Evolutionary conservation across 2,329 filamentous ascomycete species (phyloP), one percentile per base, ranked within the genome.

Genomic region (Monosporascus cannonballus): DNA sequence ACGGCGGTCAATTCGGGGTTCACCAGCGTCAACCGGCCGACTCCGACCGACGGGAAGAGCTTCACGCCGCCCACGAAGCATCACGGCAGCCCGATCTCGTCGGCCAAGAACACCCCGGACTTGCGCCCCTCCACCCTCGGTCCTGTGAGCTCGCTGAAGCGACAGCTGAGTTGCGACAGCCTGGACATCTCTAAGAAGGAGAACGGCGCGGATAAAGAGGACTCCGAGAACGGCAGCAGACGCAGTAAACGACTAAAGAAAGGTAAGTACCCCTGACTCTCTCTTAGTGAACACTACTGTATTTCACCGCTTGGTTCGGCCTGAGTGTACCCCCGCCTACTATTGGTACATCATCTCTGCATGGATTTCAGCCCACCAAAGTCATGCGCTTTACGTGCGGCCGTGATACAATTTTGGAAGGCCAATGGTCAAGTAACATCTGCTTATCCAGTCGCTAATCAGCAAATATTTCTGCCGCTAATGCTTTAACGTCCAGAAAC

Each of bases 231-330:
- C 59, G 81, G 81, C 56, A 90, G 87, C 58, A 83, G 94, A 56
- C 85, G 93, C 53, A 96, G 92, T 71, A 99, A 99, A 74, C 85
- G 94, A 44, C 77, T 96, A 14, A 96, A 94, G 71, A 96, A 95
- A 78, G 86, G 85, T 87, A 77, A 65, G 79, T 70, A 45, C 8
- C 46, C 22, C 20, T 6, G 4, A 24, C 6, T 24, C 8, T 42
- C 20, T 20, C 14, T 22, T 42, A 8, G 39, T 42, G 8, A 42
- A 42, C 8, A 14, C 18, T 42, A 4, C 39, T 20, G 8, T 8
- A 42, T 18, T 42, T 42, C 8, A 6, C 18, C 14, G 24, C 17
- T 3, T 20, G 38, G 18, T 17, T 39, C 38, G 38, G 39, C 30
- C 30, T 14, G 30, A 34, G 11, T 14, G 6, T 34, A 14, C 11